A percentile compares a stretch with the other conserved stretches of the same genome.
phyloP scores from a whole-genome alignment of 148 eudicot genomes.

The Persicaria tinctoria region DNA sequence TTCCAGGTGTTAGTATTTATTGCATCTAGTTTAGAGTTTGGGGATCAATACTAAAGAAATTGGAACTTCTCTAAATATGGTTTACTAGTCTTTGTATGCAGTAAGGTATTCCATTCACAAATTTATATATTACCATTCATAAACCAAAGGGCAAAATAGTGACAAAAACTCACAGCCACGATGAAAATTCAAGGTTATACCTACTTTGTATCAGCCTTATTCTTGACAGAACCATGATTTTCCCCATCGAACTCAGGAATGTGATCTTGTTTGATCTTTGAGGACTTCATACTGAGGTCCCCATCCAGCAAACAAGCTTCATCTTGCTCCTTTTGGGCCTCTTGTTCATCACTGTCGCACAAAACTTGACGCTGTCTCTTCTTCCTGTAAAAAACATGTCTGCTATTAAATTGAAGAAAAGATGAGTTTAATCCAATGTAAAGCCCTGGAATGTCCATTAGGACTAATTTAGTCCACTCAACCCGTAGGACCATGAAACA shows the following conservation, averaged over 20 bases:
- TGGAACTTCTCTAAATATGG: background rate
- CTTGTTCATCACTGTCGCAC: constrained; percentile 23
- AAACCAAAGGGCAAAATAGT: background rate
- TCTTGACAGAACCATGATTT: constrained; percentile 12
- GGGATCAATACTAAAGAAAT: background rate
- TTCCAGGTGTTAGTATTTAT: background rate
- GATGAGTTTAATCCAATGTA: background rate
- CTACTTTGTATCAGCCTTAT: constrained; percentile 27
- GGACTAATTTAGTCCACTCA: too few species aligned
- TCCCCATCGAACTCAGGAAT: constrained; percentile 19
- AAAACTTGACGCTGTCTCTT: constrained; percentile 31
- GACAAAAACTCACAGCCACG: background rate
- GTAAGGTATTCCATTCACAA: background rate
- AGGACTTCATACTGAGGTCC: constrained; percentile 24
- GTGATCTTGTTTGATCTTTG: constrained; percentile 20
- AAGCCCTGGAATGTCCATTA: background rate
- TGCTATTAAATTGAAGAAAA: background rate
- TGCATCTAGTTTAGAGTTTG: background rate
- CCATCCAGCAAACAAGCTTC: constrained; percentile 16
- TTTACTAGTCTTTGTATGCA: background rate
- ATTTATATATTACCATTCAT: background rate
- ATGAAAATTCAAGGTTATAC: constrained; percentile 7
- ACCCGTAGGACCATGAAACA: too few species aligned
- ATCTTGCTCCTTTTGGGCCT: constrained; percentile 21
- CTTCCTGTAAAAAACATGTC: constrained; percentile 28